Percentiles rank a stretch among this genome's conserved stretches.
phyloP scores from a whole-genome alignment of 352 stramenopile genomes.

The Phytophthora constricta region DNA sequence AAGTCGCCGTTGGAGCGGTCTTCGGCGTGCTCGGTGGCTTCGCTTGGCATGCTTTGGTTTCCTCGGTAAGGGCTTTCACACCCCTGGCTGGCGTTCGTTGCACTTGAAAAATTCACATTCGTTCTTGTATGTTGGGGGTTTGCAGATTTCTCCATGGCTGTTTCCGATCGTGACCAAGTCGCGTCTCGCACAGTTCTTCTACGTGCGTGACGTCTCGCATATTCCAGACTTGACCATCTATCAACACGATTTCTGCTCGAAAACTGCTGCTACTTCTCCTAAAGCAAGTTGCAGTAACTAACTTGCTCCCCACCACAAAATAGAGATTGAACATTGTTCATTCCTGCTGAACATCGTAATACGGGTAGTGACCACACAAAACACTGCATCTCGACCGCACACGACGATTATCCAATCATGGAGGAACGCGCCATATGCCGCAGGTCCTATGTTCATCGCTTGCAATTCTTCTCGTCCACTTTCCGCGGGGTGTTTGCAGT shows the following conservation, averaged over 20 bases:
- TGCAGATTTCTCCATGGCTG: constrained; percentile 54
- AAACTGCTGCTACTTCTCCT: constrained; percentile 21
- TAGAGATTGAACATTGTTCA: too few species aligned
- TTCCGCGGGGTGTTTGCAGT: neutral
- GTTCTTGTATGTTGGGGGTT: neutral
- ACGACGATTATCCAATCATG: neutral
- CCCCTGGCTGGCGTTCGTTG: neutral
- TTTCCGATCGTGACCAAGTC: constrained; percentile 66
- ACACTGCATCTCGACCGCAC: neutral
- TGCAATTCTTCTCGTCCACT: neutral
- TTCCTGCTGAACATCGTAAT: too few species aligned
- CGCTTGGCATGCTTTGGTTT: constrained; percentile 59
- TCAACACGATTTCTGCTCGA: constrained; percentile 68
- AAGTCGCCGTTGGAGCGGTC: constrained; percentile 63
- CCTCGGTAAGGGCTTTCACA: constrained; percentile 28
- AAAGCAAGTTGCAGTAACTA: constrained; percentile 40
- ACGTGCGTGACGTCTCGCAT: constrained; percentile 77
- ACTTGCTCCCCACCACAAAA: neutral
- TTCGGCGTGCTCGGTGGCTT: constrained; percentile 56
- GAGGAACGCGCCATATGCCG: neutral
- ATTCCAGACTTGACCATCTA: constrained; percentile 85
- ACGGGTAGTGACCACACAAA: too few species aligned
- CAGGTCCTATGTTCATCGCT: neutral
- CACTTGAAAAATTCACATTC: constrained; percentile 1
- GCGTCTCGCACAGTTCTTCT: constrained; percentile 62